Base-by-base conservation (phyloP, 768 basidiomycete genomes). In the Leucosporidium yakuticum region DNA sequence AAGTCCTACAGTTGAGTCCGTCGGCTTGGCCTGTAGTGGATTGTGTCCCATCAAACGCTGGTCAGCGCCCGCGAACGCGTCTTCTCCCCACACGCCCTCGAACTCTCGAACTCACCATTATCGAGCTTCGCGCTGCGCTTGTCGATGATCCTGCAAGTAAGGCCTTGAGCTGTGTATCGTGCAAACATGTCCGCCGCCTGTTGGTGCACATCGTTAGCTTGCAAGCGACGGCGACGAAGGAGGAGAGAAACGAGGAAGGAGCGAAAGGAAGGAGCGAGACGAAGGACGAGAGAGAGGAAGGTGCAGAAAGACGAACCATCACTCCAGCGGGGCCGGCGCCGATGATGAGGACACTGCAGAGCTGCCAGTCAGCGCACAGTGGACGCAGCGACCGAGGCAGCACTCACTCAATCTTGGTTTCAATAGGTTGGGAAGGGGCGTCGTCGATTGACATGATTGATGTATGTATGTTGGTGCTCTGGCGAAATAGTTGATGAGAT, bases 11-110 rank as follows among this genome's bases (percentile, higher is more conserved):
- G 68, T 76, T 69, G 27, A 75, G 63, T 1, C 76, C 76, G 48
- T 76, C 76, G 0, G 76, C 76, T 44, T 76, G 76, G 7, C 76
- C 75, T 63, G 73, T 25, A 23, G 54, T 27, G n/a, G 59, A 34
- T 60, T 14, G 34, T 44, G 12, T 7, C 20, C 27, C 60, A 44
- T 44, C 14, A 15, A 15, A 44, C 11, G 39, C 8, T 9, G 3
- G 27, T 61, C 32, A 36, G 39, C 25, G 29, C 23, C 17, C 4
- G 34, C 27, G 63, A 34, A 44, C 54, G 49, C n/a, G 49, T 50
- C 49, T 4, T 39, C 2, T 25, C n/a, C 27, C 14, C 44, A 48
- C n/a, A 39, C 2, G 39, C 39, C 11, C 14, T 44, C 17, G 58
- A 36, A 27, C 19, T n/a, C n/a, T n/a, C n/a, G 6, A 4, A 6